Evolutionary conservation across 2,329 filamentous ascomycete genomes (phyloP).

Genomic region (Annulohypoxylon truncatum): DNA sequence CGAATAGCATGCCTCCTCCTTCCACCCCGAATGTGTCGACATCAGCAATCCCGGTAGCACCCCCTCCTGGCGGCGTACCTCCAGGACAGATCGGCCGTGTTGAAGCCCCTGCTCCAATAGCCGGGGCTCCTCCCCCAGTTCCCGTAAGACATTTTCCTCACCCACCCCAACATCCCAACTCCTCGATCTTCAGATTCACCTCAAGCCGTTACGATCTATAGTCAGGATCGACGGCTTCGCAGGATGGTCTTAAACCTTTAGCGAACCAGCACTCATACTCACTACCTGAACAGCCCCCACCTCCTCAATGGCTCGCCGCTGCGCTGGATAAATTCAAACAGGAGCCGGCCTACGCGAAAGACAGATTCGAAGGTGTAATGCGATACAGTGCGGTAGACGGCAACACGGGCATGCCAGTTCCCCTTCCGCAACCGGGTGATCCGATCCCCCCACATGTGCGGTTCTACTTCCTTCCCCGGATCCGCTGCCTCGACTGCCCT

Average conservation of each 20-base stretch:
- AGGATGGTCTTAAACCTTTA: conserved; percentile 2
- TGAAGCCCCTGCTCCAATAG: conserved; percentile 71
- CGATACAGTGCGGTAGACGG: conserved; percentile 85
- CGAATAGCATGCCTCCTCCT: conserved; percentile 52
- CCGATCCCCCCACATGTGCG: conserved; percentile 72
- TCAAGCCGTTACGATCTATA: conserved; percentile 50
- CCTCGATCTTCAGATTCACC: conserved; percentile 49
- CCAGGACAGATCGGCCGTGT: conserved; percentile 73
- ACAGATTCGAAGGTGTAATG: conserved; percentile 91
- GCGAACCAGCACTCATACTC: conserved; percentile 41
- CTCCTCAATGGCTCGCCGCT: conserved; percentile 84
- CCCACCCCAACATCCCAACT: conserved; percentile 34
- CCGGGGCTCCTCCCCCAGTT: conserved; percentile 66
- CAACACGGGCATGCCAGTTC: conserved; percentile 73
- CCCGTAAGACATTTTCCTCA: conserved; percentile 65
- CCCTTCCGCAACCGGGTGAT: conserved; percentile 60
- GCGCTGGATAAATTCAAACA: conserved; percentile 78
- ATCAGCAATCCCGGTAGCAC: conserved; percentile 37
- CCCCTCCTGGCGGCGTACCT: conserved; percentile 50
- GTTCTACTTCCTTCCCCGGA: conserved; percentile 87
- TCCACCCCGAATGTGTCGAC: conserved; percentile 49
- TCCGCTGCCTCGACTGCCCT: conserved; percentile 91
- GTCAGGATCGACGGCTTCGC: conserved; percentile 21
- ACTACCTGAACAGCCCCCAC: conserved; percentile 71
- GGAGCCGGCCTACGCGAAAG: conserved; percentile 74